A percentile compares a stretch with the other conserved stretches of the same genome.
phyloP scores from a whole-genome alignment of 257 asterid species.

The Oldenlandia corymbosa region DNA sequence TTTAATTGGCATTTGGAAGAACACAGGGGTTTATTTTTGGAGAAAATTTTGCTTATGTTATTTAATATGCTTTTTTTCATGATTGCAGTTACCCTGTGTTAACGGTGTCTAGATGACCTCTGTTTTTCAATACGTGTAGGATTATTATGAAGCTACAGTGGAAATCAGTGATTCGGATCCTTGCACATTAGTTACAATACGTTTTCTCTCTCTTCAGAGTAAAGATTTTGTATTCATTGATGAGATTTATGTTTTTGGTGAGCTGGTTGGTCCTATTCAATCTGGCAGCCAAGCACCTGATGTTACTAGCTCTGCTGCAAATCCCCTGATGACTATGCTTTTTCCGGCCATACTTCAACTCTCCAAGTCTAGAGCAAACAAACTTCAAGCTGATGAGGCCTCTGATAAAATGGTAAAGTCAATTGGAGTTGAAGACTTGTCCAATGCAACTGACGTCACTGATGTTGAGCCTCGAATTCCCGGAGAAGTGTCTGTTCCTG shows the following conservation, averaged over 20 bases:
- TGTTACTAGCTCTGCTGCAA: slow-evolving; percentile 42
- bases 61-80: not conserved
- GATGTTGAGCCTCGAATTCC: slow-evolving; percentile 23
- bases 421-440: slow-evolving; percentile 27
- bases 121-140: slow-evolving; percentile 40
- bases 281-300: slow-evolving; percentile 38
- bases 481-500: slow-evolving; percentile 16
- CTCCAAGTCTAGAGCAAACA: slow-evolving; percentile 51
- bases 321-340: slow-evolving; percentile 84
- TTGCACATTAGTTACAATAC: slow-evolving; percentile 64
- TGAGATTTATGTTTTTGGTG: slow-evolving; percentile 68
- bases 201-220: slow-evolving; percentile 79
- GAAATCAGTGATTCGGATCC: slow-evolving; percentile 73
- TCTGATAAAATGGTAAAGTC: slow-evolving; percentile 38
- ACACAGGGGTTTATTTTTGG: no score
- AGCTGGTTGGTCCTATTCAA: slow-evolving; percentile 45
- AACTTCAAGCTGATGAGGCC: slow-evolving; percentile 32
- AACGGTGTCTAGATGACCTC: not conserved
- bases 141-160: slow-evolving; percentile 90
- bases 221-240: slow-evolving; percentile 54
- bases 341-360: slow-evolving; percentile 79
- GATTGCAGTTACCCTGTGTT: no score
- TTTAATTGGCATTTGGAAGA: no score
- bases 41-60: no score
- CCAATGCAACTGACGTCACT: slow-evolving; percentile 22